Base-by-base conservation (phyloP, 768 basidiomycete genomes). In the Daedalea quercina region DNA sequence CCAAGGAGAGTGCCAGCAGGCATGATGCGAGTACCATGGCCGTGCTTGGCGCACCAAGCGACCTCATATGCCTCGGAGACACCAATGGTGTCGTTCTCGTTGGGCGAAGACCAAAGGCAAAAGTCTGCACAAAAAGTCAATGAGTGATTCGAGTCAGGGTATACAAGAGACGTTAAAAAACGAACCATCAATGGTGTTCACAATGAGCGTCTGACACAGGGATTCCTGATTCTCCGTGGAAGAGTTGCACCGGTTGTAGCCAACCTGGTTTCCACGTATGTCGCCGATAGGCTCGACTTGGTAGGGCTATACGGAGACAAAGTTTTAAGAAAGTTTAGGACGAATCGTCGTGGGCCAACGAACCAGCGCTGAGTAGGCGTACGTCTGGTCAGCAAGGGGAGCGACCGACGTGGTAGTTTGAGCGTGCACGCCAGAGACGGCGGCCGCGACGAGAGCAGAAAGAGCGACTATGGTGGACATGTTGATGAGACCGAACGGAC, bases 41-140 rank as follows among this genome's bases (percentile, higher is more conserved):
- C 79, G 1, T 75, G 74, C 64, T 84, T 80, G n/a, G 82, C 80
- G 70, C 88, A 93, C 77, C 80, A 93, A 1, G 87, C 81, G 9
- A 92, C 84, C 61, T 80, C 82, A 63, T 80, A 72, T 40, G 77
- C 82, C 63, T 93, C 90, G 2, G 77, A 77, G 54, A 85, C 75
- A 31, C 76, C 84, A 42, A 92, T 82, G 17, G 69, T 66, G 13
- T 76, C 71, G 63, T 79, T 72, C 3, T 76, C 70, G n/a, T 68
- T 67, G 1, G 73, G 58, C 0, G 84, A 78, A 26, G 73, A 82
- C 81, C 82, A 87, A 0, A 87, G 59, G 57, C 86, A 88, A 66
- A 84, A 87, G 61, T 88, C 86, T 87, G 26, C 17, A 44, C 56
- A 24, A 47, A 33, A 63, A 44, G 74, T 73, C 28, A 28, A 15